Base-by-base conservation (phyloP, 2,329 filamentous ascomycete genomes). In the Phyllosticta capitalensis region DNA sequence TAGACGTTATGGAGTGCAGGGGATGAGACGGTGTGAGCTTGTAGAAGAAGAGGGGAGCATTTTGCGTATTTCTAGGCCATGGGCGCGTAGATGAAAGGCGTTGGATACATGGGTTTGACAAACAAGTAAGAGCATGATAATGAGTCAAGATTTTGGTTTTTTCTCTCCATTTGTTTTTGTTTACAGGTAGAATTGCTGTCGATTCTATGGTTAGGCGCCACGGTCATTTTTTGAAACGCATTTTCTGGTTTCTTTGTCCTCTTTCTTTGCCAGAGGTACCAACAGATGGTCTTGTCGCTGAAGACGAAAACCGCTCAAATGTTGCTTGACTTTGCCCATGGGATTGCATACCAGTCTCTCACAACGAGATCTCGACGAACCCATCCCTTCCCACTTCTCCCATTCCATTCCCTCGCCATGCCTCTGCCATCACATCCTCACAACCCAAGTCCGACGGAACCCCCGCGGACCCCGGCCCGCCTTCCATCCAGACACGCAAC, bases 401-500 rank as follows among this genome's bases (percentile, higher is more conserved):
- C 58, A 63, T 62, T 30, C 68, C 66, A 61, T 73, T 72, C 69
- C 70, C 83, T 64, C 73, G 78, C 63, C 90, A 79, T 26, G 89
- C 89, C 12, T 85, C 83, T 74, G 85, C 86, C 52, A 95, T 76
- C 22, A 90, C 90, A 72, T 95, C 89, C 49, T n/a, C 90, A 79
- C 63, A 95, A 86, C 1, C 90, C 90, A 69, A 95, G n/a, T n/a
- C n/a, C n/a, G n/a, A n/a, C n/a, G n/a, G 54, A 10, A 20, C 54
- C 28, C n/a, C 33, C 54, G n/a, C n/a, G n/a, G n/a, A n/a, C n/a
- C n/a, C n/a, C n/a, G n/a, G n/a, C n/a, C n/a, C n/a, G n/a, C n/a
- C n/a, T n/a, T n/a, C n/a, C n/a, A n/a, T n/a, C 33, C n/a, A 17
- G 7, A 10, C 33, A 7, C 5, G 10, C 12, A 45, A n/a, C 38